Conservation (phyloP, 352 stramenopile genomes). For the Phytophthora fragariaefolia region DNA sequence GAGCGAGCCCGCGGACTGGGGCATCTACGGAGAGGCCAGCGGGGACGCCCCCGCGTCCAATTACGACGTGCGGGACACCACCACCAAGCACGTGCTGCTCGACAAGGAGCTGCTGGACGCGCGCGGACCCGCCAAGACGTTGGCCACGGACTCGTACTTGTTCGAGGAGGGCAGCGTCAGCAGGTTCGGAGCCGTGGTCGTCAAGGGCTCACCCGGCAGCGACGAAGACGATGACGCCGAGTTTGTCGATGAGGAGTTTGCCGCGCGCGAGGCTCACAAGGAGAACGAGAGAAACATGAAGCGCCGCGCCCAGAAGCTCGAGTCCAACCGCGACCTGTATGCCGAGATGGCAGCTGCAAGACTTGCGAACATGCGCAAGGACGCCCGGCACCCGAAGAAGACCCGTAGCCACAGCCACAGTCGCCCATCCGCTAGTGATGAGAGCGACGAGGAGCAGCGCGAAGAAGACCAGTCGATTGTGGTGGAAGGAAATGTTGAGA, state of each 20-base stretch:
- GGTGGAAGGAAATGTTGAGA: conserved; percentile 31
- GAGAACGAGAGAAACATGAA: conserved; percentile 63
- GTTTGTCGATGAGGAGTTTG: conserved; percentile 62
- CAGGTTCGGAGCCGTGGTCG: conserved; percentile 59
- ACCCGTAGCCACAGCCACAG: conserved; percentile 26
- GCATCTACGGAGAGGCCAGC: conserved; percentile 48
- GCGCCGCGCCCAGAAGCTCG: conserved; percentile 67
- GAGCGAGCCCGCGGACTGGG: conserved; percentile 64
- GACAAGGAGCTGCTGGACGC: conserved; percentile 61
- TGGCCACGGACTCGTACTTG: conserved; percentile 64
- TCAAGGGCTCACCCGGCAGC: conserved; percentile 31
- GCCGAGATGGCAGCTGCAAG: conserved; percentile 74
- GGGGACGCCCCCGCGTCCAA: conserved; percentile 33
- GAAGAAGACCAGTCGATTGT: conserved; percentile 33
- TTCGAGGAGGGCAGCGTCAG: conserved; percentile 61
- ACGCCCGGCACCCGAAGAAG: conserved; percentile 61
- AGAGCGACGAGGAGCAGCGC: conserved; percentile 35
- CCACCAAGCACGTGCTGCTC: conserved; percentile 47
- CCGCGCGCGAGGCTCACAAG: conserved; percentile 49
- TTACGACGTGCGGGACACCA: conserved; percentile 56
- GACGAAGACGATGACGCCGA: conserved; percentile 44
- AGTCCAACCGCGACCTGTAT: conserved; percentile 76
- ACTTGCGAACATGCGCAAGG: conserved; percentile 65
- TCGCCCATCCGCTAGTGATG: conserved; percentile 25
- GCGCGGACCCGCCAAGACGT: conserved; percentile 31